Evolutionary conservation across 805 yeast genomes (phyloP).

Genomic region (Lipomyces oligophaga): DNA sequence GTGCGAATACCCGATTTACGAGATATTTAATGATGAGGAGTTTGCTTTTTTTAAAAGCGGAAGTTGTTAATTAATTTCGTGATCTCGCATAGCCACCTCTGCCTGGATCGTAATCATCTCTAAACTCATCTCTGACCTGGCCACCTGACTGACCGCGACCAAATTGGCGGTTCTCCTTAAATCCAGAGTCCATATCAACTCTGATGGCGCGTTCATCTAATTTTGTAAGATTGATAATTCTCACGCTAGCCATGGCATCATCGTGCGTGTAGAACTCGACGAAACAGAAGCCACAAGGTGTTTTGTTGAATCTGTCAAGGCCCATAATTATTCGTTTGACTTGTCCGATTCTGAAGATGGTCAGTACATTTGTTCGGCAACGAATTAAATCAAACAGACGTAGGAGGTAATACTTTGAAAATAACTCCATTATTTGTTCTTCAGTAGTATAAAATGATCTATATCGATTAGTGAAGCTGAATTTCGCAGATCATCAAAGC

Average conservation of each 20-base stretch:
- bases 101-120: conserved; percentile 45
- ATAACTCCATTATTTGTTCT: conserved; percentile 86
- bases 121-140: conserved; percentile 70
- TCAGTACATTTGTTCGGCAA: not conserved
- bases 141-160: conserved; percentile 94
- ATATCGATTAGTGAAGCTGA: not conserved
- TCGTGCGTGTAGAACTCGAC: conserved; percentile 66
- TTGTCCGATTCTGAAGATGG: conserved; percentile 47
- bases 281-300: conserved; percentile 97
- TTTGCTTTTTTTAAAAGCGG: not conserved
- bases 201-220: conserved; percentile 78
- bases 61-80: not conserved
- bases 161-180: conserved; percentile 89
- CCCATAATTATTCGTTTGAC: conserved; percentile 89
- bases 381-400: too few species aligned
- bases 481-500: not conserved
- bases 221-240: conserved; percentile 74
- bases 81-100: conserved; percentile 43
- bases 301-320: conserved; percentile 78
- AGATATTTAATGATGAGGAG: not conserved
- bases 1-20: conserved; percentile 14
- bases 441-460: conserved; percentile 83
- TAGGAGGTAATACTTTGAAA: conserved; percentile 53
- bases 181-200: conserved; percentile 94
- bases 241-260: conserved; percentile 78